Base-by-base conservation (phyloP, 1,284 basidiomycete genomes). In the Stereum hirsutum region DNA sequence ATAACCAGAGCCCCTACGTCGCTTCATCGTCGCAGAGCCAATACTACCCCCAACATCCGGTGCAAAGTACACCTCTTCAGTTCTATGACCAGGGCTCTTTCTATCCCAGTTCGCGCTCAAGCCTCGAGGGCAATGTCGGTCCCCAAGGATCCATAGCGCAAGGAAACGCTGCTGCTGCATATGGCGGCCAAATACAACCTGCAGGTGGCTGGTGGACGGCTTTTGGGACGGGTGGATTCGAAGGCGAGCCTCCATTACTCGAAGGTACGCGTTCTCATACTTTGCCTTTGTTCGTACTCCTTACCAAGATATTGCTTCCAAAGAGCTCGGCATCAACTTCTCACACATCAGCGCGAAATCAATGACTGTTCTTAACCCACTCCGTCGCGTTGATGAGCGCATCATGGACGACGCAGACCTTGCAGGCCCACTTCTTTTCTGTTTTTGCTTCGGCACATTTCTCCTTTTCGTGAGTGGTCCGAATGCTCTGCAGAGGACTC, bases 321-420 rank as follows among this genome's bases (percentile, higher is more conserved):
- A 55, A 97, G 95, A 99, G 63, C 81, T 99, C 23, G 96, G 95
- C 36, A 94, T 99, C 63, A 98, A 99, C 65, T 93, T 98, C 54
- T 79, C 82, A 31, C 96, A 99, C 63, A 97, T 99, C 61, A 75
- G 89, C 38, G 82, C 82, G 48, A 99, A 99, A 69, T 89, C 92
- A 12, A 67, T 95, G 63, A 92, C 96, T 0, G 96, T 99, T 3
- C 78, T 99, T 45, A 98, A 98, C 56, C 96, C 96, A 1, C 66
- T 98, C 23, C 78, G 81, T 49, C 73, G 73, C 46, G 82, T 97
- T 46, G 89, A 99, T 54, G 88, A 89, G 49, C 87, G 81, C 54
- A 97, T 99, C 54, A 99, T 99, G 96, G 96, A 99, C 64, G 96
- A 99, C 58, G 93, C 95, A 32, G 96, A 99, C 65, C 74, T 99